These are phyloP conservation scores for Pichia sp. DNA, from an alignment of 1,139 yeast species.

Conservation along the genomic window DNA sequence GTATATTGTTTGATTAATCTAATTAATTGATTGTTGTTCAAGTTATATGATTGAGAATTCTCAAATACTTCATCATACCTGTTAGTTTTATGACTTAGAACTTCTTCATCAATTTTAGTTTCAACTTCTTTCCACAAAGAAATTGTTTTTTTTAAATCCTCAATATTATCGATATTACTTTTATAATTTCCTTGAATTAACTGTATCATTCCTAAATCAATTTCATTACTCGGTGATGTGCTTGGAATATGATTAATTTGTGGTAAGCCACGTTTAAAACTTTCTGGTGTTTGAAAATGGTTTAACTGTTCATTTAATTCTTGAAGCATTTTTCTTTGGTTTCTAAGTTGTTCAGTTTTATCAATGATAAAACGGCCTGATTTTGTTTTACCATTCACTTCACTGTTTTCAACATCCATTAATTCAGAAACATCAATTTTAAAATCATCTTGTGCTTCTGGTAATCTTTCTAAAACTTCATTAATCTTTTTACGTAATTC, in stretches of 20 bases:
- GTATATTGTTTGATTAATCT: conserved; percentile 4
- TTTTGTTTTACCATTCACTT: neutral
- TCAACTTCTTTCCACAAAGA: conserved; percentile 8
- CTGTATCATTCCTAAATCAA: neutral
- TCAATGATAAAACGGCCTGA: conserved; percentile 2
- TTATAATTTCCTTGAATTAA: neutral
- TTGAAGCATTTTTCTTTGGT: conserved; percentile 22
- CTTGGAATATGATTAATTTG: neutral
- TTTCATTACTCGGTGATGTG: neutral
- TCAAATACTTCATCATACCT: conserved; percentile 1
- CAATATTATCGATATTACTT: neutral
- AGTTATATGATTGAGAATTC: neutral
- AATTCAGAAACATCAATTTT: conserved; percentile 39
- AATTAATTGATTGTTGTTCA: neutral
- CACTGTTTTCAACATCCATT: neutral
- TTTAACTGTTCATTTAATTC: conserved; percentile 28
- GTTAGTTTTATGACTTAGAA: neutral
- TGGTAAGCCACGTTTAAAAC: conserved; percentile 42
- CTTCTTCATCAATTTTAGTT: neutral
- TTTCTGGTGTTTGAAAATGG: conserved; percentile 34
- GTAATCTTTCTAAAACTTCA: conserved; percentile 36
- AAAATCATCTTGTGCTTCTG: conserved; percentile 54
- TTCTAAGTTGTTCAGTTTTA: conserved; percentile 12
- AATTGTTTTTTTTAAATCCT: neutral
- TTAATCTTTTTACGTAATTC: conserved; percentile 17